Percentiles rank a stretch among this genome's conserved stretches.
phyloP scores from a whole-genome alignment of 139 green algal species.

The Coelastrella sp. region DNA sequence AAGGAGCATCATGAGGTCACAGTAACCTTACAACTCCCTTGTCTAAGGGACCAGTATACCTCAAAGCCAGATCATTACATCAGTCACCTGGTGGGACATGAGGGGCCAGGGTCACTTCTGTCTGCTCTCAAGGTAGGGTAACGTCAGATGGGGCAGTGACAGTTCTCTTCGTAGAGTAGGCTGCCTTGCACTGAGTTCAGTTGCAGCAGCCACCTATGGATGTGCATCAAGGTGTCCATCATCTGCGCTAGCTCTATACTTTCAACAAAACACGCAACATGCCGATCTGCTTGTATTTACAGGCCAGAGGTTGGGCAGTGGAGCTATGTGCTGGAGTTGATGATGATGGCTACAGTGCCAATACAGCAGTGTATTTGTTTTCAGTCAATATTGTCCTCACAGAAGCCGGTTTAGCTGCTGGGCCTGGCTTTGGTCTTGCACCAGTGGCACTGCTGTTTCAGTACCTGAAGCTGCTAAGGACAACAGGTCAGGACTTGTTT shows the following conservation, averaged over 20 bases:
- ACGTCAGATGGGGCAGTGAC: no score
- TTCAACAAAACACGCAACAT: not conserved
- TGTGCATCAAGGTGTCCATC: no score
- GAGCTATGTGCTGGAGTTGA: conserved; percentile 89
- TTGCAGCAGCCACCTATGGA: no score
- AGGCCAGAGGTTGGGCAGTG: conserved; percentile 81
- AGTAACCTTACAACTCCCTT: conserved; percentile 88
- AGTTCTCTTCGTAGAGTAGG: no score
- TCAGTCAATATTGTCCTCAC: conserved; percentile 80
- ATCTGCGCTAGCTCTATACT: no score
- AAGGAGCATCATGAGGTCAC: conserved; percentile 85
- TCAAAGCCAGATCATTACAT: conserved; percentile 94
- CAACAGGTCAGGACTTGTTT: no score
- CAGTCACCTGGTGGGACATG: conserved; percentile 94
- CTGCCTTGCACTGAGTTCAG: no score
- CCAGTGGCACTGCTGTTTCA: conserved; percentile 81
- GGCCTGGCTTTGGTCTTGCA: conserved; percentile 77
- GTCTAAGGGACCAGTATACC: conserved; percentile 74
- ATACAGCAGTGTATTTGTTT: conserved; percentile 83
- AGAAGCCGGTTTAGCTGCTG: conserved; percentile 82
- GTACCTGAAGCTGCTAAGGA: conserved; percentile 86
- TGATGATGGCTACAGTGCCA: conserved; percentile 72
- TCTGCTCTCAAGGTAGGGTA: conserved; percentile 82
- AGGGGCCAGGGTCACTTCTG: conserved; percentile 87
- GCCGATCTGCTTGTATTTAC: not conserved